These are phyloP conservation scores for Vitis hybrid DNA, from an alignment of 177 flowering plant species.

Conservation along the genomic window DNA sequence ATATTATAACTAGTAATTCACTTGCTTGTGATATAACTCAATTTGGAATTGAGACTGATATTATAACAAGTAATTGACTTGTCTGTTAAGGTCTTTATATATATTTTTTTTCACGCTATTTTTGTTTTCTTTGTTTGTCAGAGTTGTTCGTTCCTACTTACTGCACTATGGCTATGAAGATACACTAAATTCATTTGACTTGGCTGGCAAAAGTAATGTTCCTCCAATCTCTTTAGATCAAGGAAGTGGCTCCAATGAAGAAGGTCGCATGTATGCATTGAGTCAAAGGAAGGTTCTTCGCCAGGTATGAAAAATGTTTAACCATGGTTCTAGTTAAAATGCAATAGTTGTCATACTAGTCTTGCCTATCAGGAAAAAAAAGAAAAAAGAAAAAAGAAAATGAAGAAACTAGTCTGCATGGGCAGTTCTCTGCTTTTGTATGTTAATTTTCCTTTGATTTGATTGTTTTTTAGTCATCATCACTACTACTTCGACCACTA, in stretches of 20 bases:
- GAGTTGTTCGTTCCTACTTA: constrained; percentile 89
- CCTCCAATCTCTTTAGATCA: constrained; percentile 58
- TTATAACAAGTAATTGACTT: not conserved
- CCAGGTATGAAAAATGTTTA: constrained; percentile 51
- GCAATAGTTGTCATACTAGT: too few species aligned
- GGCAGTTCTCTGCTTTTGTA: too few species aligned
- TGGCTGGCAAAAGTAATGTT: constrained; percentile 63
- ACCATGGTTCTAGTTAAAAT: too few species aligned
- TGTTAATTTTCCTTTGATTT: too few species aligned
- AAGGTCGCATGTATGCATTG: constrained; percentile 59
- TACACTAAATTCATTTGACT: constrained; percentile 74
- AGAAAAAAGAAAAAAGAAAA: too few species aligned
- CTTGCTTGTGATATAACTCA: not conserved
- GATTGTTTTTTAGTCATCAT: too few species aligned
- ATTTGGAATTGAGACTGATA: too few species aligned
- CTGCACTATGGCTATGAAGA: constrained; percentile 95
- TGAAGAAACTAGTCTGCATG: too few species aligned
- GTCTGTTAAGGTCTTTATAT: not conserved
- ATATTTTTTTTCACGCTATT: not conserved
- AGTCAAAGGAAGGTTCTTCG: constrained; percentile 68
- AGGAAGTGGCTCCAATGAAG: constrained; percentile 64
- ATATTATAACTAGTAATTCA: not conserved
- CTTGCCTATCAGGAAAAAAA: too few species aligned
- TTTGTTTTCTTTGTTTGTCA: constrained; percentile 26
- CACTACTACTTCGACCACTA: too few species aligned